Conservation (phyloP, 2,329 filamentous ascomycete genomes). For the Rhinocladiella mackenziei region DNA sequence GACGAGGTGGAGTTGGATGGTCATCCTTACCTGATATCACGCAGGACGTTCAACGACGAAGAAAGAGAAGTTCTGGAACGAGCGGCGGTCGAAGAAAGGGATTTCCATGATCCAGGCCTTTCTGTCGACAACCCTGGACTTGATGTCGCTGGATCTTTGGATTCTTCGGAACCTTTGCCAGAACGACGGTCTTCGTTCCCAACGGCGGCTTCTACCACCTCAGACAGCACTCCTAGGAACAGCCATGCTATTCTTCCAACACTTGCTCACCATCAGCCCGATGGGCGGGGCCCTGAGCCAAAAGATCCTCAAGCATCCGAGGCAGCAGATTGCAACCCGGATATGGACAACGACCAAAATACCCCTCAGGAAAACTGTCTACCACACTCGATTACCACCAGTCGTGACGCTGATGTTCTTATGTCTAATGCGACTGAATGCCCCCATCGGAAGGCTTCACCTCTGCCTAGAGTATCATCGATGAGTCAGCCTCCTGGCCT, state of each 20-base stretch:
- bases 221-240: constrained; percentile 26
- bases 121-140: not conserved
- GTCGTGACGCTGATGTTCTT: too few species aligned
- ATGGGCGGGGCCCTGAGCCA: not conserved
- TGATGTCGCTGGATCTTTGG: not conserved
- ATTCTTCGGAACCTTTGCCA: not conserved
- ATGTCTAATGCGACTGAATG: too few species aligned
- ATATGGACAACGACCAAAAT: not conserved
- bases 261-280: constrained; percentile 2
- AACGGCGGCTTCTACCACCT: constrained; percentile 13
- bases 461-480: too few species aligned
- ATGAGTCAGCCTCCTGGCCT: constrained; percentile 11
- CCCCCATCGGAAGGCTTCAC: not conserved
- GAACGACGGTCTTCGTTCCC: constrained; percentile 15
- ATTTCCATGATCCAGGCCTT: not conserved
- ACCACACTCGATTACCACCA: too few species aligned
- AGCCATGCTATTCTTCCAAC: constrained; percentile 18
- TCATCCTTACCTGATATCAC: constrained; percentile 24
- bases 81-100: not conserved
- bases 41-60: constrained; percentile 23
- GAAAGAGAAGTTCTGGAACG: constrained; percentile 24
- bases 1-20: constrained; percentile 28
- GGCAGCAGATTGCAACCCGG: not conserved
- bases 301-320: not conserved
- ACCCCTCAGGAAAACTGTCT: too few species aligned